Conservation (phyloP, 176 grass and related monocot genomes). For the Avena insularis region DNA sequence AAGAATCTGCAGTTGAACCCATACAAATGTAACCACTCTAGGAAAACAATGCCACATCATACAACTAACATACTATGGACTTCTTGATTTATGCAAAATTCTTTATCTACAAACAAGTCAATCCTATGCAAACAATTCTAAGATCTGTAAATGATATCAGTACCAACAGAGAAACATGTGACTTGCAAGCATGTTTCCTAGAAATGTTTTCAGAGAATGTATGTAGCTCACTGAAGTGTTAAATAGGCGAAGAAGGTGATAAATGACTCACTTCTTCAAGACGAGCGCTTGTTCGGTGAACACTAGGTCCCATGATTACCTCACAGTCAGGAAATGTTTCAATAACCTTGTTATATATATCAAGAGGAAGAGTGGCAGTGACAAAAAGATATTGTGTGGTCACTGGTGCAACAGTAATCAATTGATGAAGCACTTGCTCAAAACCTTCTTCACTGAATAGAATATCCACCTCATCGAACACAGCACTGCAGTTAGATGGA, state of each 20-base stretch:
- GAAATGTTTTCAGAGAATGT: not conserved
- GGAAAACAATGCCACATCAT: not conserved
- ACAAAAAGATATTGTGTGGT: slow-evolving; percentile 90
- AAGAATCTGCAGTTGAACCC: slow-evolving; percentile 49
- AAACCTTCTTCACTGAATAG: slow-evolving; percentile 89
- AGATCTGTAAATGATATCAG: not conserved
- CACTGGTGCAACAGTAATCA: slow-evolving; percentile 77
- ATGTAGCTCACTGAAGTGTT: not conserved
- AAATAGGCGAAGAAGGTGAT: not conserved
- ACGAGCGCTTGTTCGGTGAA: slow-evolving; percentile 87
- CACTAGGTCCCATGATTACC: slow-evolving; percentile 88
- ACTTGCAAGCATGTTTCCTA: not conserved
- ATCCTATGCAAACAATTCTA: not conserved
- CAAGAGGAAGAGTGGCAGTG: slow-evolving; percentile 86
- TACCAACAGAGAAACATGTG: not conserved
- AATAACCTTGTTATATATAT: slow-evolving; percentile 93
- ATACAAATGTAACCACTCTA: not conserved
- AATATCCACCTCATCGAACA: slow-evolving; percentile 95
- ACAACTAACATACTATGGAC: not conserved
- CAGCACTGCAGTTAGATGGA: slow-evolving; percentile 58
- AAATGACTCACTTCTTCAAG: slow-evolving; percentile 80
- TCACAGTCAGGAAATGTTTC: slow-evolving; percentile 90
- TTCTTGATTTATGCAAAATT: not conserved
- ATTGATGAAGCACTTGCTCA: slow-evolving; percentile 82
- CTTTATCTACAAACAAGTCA: not conserved